Conservation (phyloP, 305 asterid species). For the Stenogyne calaminthoides region DNA sequence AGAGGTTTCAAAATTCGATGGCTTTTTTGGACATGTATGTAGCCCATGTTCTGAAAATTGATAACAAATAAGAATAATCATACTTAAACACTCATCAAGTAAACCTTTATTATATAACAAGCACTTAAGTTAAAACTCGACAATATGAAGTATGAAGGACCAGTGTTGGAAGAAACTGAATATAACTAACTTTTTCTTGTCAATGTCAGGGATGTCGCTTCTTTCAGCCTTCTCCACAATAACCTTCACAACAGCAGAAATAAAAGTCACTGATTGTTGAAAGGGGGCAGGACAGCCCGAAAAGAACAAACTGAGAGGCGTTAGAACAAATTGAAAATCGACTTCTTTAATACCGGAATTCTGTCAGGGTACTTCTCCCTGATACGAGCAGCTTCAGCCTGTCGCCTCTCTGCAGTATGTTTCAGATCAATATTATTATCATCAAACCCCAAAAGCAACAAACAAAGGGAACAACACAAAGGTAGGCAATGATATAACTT, state of each 20-base stretch:
- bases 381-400: conserved; percentile 84
- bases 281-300: not conserved
- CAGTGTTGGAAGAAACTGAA: conserved; percentile 15
- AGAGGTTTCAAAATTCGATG: not conserved
- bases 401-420: conserved; percentile 71
- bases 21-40: not conserved
- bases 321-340: not conserved
- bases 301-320: conserved; percentile 18
- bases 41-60: too few relatives aligned
- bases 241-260: conserved; percentile 47
- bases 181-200: conserved; percentile 75
- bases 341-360: conserved; percentile 57
- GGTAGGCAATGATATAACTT: conserved; percentile 32
- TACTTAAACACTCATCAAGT: not conserved
- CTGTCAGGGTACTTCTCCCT: conserved; percentile 90
- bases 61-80: not conserved
- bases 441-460: conserved; percentile 4
- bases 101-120: conserved; percentile 13
- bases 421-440: not conserved
- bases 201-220: conserved; percentile 82
- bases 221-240: conserved; percentile 89
- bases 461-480: not conserved
- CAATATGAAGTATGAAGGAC: not conserved
- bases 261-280: not conserved
- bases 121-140: not conserved